Evolutionary conservation across 2,329 filamentous ascomycete genomes (phyloP), one percentile per base, ranked within the genome.

Genomic region (Hymenoscyphus linearis): DNA sequence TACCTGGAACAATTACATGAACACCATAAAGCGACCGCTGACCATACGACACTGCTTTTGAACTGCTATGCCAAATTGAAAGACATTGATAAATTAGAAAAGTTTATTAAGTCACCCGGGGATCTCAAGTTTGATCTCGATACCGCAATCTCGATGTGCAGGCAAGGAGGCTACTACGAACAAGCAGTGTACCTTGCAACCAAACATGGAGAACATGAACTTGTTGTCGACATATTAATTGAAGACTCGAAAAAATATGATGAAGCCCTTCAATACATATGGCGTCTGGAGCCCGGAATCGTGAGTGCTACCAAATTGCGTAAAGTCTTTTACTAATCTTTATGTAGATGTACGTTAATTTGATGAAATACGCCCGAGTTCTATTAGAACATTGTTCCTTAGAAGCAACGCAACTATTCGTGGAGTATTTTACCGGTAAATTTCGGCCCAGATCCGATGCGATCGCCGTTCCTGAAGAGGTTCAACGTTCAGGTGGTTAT

Each of bases 31-130:
- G 96, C 95, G 0, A 97, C 93, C 2, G 88, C 92, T 1, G 95
- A 99, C 67, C 95, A 99, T 69, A 99, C 95, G 0, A 99, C 95
- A 0, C 78, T 99, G 12, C 80, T 99, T 0, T 78, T 99, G 52
- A 99, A 99, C 73, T 99, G 95, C 76, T 99, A 99, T 72, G 95
- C 95, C 0, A 99, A 99, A 72, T 79, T 98, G 16, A 99, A 99
- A 74, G 95, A 99, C 72, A 93, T 96, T 4, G 89, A 92, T 60
- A 99, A 99, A 76, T 81, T 99, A 6, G 93, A 99, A 71, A 89
- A 89, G 26, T 99, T 99, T 68, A 99, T 99, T 76, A 96, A 96
- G 72, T 93, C 92, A 31, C 93, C 93, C 0, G 92, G 90, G 2
- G 93, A 97, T 69, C 82, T 97, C 50, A 97, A 96, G 70, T 99